phyloP scores from a whole-genome alignment of 805 yeast genomes.

The Starmera caribaea region DNA sequence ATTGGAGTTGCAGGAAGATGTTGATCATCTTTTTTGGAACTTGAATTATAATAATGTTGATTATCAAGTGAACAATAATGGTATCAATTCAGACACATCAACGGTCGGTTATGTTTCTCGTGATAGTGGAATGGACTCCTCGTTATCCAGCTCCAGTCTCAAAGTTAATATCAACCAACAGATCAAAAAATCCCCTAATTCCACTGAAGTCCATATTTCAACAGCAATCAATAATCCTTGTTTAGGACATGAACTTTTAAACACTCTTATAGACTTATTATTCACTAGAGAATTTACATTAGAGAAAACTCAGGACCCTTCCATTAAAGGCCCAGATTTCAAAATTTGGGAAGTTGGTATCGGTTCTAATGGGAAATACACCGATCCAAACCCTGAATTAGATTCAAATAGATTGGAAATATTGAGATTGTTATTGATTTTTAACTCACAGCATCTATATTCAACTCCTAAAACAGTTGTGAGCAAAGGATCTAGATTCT shows the following conservation, averaged over 20 bases:
- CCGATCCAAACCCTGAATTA: conserved; percentile 28
- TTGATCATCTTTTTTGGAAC: conserved; percentile 36
- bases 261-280: conserved; percentile 33
- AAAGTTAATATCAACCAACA: conserved; percentile 11
- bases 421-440: conserved; percentile 46
- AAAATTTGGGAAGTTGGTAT: conserved; percentile 78
- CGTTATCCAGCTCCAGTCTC: conserved; percentile 9
- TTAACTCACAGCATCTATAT: conserved; percentile 53
- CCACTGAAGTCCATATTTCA: conserved; percentile 8
- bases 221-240: conserved; percentile 5
- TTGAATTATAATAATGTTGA: conserved; percentile 5
- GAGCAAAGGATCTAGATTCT: conserved; percentile 47
- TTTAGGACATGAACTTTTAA: conserved; percentile 28
- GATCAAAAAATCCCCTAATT: conserved; percentile 6
- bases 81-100: conserved; percentile 5
- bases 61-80: not conserved
- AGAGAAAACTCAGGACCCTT: conserved; percentile 2
- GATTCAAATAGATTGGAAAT: conserved; percentile 65
- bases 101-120: conserved; percentile 21
- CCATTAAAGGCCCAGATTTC: conserved; percentile 23
- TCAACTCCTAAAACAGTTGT: conserved; percentile 30
- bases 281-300: conserved; percentile 52
- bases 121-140: conserved; percentile 4
- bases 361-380: conserved; percentile 29
- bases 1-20: conserved; percentile 24